Evolutionary conservation across 2,329 filamentous ascomycete genomes (phyloP), one percentile per base, ranked within the genome.

Genomic region (Fusarium torulosum): DNA sequence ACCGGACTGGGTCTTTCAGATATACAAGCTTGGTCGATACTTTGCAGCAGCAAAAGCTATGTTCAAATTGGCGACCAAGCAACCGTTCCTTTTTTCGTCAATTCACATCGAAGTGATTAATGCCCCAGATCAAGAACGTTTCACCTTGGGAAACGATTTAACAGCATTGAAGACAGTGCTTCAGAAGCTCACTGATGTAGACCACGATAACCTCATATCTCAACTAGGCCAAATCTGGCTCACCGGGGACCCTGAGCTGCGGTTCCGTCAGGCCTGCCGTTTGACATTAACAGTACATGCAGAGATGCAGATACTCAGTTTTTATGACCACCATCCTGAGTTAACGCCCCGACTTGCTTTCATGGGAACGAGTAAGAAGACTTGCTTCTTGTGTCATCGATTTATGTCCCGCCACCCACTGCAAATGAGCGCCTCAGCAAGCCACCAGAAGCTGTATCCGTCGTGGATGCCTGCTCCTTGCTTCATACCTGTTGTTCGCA

Each of bases 331-430:
- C n/a, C 51, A 74, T n/a, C 67, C 68, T 11, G 10, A 63, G 2
- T 52, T 46, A 6, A 64, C 21, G 23, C 75, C 74, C 9, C 42
- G 50, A 5, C 38, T 76, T 13, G 51, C 51, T 0, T 74, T 74
- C 31, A 76, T 78, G 19, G 76, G 76, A 9, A 74, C 73, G 0
- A 77, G 76, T 53, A 77, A 77, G 54, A 78, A 77, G 43, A 70
- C 75, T 3, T 78, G 76, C 50, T 78, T 71, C 44, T 69, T 77
- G 11, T 78, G 76, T 47, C 45, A 74, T 31, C 40, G 66, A 37
- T 78, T 67, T 37, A 49, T 77, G n/a, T 42, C 42, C 17, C 66
- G 43, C 2, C 74, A 77, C 59, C 67, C 71, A 14, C 67, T 71
- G 2, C 49, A 15, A 25, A 63, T 77, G 13, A 31, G 53, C 15